A percentile compares a stretch with the other conserved stretches of the same genome.
Conservation (phyloP, 1,284 basidiomycete genomes). For the Austroboletus rostrupii region DNA sequence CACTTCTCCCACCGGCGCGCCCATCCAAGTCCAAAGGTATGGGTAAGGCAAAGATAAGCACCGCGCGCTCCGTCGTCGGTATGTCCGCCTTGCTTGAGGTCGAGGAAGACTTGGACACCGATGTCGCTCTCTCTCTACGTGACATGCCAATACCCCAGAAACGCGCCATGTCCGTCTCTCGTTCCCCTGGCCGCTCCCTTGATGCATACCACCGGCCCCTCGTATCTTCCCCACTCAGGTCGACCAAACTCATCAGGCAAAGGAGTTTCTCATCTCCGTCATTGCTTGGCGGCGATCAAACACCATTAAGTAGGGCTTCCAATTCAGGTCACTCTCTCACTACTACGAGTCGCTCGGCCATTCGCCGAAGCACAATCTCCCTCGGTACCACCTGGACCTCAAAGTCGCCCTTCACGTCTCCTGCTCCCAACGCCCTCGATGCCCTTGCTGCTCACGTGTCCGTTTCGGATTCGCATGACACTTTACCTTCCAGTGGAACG, state of each 20-base stretch:
- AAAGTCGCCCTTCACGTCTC: conserved; percentile 29
- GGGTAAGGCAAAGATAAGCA: conserved; percentile 29
- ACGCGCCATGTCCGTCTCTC: conserved; percentile 12
- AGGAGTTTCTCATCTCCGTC: conserved; percentile 30
- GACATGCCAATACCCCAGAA: conserved; percentile 11
- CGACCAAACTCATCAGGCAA: conserved; percentile 24
- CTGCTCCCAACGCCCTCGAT: conserved; percentile 30
- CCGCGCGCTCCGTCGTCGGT: conserved; percentile 45
- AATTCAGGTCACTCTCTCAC: conserved; percentile 2
- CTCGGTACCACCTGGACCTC: conserved; percentile 22
- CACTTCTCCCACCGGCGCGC: conserved; percentile 14
- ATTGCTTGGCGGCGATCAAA: conserved; percentile 6
- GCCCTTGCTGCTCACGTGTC: conserved; percentile 32
- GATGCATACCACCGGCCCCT: conserved; percentile 20
- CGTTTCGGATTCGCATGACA: conserved; percentile 24
- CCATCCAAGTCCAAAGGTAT: conserved; percentile 24
- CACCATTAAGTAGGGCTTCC: conserved; percentile 1
- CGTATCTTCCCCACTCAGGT: conserved; percentile 25
- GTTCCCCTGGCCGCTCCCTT: conserved; percentile 4
- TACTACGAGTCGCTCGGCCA: neutral
- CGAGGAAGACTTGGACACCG: conserved; percentile 42
- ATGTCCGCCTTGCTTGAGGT: conserved; percentile 58
- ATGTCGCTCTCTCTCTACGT: conserved; percentile 9
- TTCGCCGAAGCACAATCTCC: conserved; percentile 10
- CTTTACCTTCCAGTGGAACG: conserved; percentile 50